A percentile compares a stretch with the other conserved stretches of the same genome.
Conservation (phyloP, 345 rosid genomes). For the Kandelia obovata region DNA sequence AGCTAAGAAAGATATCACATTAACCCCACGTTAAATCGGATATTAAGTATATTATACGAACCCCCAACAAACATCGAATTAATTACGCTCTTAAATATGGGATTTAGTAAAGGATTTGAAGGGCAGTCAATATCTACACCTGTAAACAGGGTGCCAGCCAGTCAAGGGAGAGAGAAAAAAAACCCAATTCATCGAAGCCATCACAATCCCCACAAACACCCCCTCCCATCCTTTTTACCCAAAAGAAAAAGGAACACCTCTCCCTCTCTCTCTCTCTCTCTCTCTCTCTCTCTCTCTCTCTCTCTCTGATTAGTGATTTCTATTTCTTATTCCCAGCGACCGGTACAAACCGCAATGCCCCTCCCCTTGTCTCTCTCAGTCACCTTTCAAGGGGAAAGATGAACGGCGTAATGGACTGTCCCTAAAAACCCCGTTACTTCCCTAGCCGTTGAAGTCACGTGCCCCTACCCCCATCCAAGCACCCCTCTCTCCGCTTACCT, state of each 20-base stretch:
- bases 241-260: no score
- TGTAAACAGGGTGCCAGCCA: background rate
- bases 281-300: background rate
- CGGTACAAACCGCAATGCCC: no score
- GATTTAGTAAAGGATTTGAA: conserved; percentile 20
- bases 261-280: no score
- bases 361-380: conserved; percentile 11
- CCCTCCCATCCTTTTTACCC: background rate
- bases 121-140: conserved; percentile 30
- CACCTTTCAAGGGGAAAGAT: conserved; percentile 6
- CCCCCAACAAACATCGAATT: background rate
- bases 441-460: conserved; percentile 25
- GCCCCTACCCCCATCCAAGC: conserved; percentile 12
- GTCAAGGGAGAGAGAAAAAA: no score
- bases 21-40: background rate
- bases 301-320: no score
- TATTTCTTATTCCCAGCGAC: no score
- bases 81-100: conserved; percentile 15
- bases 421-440: conserved; percentile 6
- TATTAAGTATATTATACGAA: conserved; percentile 1
- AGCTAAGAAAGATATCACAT: conserved; percentile 11
- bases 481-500: background rate
- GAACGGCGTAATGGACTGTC: conserved; percentile 45
- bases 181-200: no score
- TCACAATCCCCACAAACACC: background rate